Evolutionary conservation across 768 basidiomycete species (phyloP), one percentile per base, ranked within the genome.

Genomic region (Lactifluus pinguis): DNA sequence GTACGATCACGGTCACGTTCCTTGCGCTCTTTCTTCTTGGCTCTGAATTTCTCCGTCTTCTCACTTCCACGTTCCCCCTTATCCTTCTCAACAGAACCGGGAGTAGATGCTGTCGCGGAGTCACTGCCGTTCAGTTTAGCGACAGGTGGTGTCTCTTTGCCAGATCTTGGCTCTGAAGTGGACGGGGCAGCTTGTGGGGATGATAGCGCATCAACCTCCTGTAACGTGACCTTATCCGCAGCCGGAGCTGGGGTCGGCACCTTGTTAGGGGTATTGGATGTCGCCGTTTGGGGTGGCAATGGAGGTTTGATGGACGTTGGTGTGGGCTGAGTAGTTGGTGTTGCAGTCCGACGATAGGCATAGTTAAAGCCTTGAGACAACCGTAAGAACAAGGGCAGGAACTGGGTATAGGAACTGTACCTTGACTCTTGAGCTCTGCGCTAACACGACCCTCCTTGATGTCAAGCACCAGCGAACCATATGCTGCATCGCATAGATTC

Each of bases 401-500:
- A 47, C 30, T 62, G 30, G 41, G 55, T 60, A 45, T 57, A n/a
- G 58, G 14, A 36, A 72, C 78, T 7, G 57, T 55, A 89, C 94
- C 95, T 78, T 95, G 91, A 67, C 88, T 91, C 74, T 88, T 95
- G 63, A 95, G 79, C 70, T 98, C 95, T 0, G 88, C 87, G 60
- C 91, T 94, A 49, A 99, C 83, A 52, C 95, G 79, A 7, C 95
- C 94, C 61, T 98, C 95, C 67, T 88, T 88, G 67, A 98, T 76
- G 66, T 97, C 93, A 49, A 99, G 76, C 1, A 97, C 76, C 38
- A 99, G 79, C 11, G 84, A 85, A 1, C 97, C 95, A 62, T 87
- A 97, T 2, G 93, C 90, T 6, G 95, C 95, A 67, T 99, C 97
- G 65, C 94, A 94, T 47, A 98, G 75, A 69, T 98, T 95, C 95